phyloP scores from a whole-genome alignment of 257 asterid genomes.

The Plantago major region DNA sequence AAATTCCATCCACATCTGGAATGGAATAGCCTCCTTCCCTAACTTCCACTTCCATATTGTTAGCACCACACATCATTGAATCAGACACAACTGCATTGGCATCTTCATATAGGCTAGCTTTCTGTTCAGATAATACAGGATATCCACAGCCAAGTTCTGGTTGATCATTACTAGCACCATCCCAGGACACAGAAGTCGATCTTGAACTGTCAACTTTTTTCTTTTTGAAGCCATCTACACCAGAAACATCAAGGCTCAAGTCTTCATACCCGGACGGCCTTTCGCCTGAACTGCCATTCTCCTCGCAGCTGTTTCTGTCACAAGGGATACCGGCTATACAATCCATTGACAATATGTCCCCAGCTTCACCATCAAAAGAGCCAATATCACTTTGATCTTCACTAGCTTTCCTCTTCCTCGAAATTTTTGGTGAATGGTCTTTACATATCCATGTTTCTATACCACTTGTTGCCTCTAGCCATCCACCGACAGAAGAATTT shows the following conservation, averaged over 20 bases:
- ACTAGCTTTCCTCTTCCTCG: conserved; percentile 42
- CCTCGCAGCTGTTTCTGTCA: conserved; percentile 24
- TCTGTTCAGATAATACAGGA: conserved; percentile 24
- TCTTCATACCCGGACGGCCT: conserved; percentile 27
- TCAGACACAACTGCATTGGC: conserved; percentile 22
- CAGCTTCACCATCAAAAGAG: conserved; percentile 9
- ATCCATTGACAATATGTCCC: conserved; percentile 18
- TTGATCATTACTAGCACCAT: conserved; percentile 22
- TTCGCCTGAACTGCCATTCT: conserved; percentile 23
- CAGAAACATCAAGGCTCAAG: conserved; percentile 22
- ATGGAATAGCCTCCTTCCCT: conserved; percentile 19
- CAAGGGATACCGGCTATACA: conserved; percentile 26
- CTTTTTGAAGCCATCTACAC: conserved; percentile 33
- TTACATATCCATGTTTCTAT: conserved; percentile 19
- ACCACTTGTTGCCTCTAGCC: conserved; percentile 21
- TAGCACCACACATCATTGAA: conserved; percentile 20
- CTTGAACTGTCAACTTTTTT: conserved; percentile 37
- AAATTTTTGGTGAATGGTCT: conserved; percentile 27
- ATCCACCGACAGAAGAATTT: conserved; percentile 22
- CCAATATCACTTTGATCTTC: conserved; percentile 26
- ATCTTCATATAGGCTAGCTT: conserved; percentile 32
- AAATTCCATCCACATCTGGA: conserved; percentile 24
- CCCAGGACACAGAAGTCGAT: conserved; percentile 23
- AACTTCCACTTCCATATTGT: conserved; percentile 22
- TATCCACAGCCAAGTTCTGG: conserved; percentile 31